Evolutionary conservation across 177 flowering plant genomes (phyloP).

Genomic region (Tripterygium wilfordii): DNA sequence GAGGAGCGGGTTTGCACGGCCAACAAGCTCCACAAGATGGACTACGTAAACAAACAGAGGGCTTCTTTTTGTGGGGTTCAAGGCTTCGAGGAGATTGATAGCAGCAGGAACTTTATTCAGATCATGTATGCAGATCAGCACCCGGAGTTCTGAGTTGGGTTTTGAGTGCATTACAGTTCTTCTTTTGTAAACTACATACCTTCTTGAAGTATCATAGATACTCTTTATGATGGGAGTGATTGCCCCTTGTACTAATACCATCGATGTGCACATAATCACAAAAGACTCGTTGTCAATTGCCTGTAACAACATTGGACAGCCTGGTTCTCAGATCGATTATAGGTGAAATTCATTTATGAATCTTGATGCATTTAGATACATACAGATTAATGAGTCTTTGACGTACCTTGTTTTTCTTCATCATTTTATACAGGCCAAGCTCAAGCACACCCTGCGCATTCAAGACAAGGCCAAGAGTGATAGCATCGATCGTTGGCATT

Average conservation of each 20-base stretch:
- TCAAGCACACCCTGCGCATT: conserved; percentile 23
- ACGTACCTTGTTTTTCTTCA: conserved; percentile 11
- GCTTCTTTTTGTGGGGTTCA: conserved; percentile 9
- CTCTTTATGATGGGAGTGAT: conserved; percentile 12
- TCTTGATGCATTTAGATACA: too few relatives aligned
- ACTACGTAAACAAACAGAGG: conserved; percentile 14
- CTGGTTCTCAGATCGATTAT: too few relatives aligned
- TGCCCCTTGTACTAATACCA: conserved; percentile 8
- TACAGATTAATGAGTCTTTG: too few relatives aligned
- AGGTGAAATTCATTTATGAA: too few relatives aligned
- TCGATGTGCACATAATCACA: conserved; percentile 12
- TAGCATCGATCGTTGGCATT: conserved; percentile 23
- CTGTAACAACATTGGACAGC: conserved; percentile 5
- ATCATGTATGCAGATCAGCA: conserved; percentile 21
- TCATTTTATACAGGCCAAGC: conserved; percentile 12
- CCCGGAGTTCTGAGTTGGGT: conserved; percentile 20
- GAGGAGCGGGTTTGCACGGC: conserved; percentile 23
- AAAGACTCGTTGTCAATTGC: conserved; percentile 10
- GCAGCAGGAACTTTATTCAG: conserved; percentile 17
- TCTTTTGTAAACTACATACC: conserved; percentile 18
- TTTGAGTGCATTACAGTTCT: conserved; percentile 22
- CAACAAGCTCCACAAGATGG: conserved; percentile 27
- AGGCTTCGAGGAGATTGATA: conserved; percentile 22
- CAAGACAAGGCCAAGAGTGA: conserved; percentile 23
- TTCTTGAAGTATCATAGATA: conserved; percentile 27